phyloP scores from a whole-genome alignment of 148 eudicot genomes.

The Cornus florida region DNA sequence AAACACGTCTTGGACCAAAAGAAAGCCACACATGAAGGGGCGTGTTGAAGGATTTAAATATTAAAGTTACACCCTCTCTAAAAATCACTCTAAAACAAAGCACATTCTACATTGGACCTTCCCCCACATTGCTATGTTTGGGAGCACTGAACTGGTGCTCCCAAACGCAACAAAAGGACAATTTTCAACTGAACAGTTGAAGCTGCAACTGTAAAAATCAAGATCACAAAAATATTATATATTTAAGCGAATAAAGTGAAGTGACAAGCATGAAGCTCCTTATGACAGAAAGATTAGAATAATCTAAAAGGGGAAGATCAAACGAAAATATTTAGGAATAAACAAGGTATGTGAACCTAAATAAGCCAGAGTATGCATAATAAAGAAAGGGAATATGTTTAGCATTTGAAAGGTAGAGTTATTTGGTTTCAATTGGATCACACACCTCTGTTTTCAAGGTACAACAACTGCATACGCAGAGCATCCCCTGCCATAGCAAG shows the following conservation, averaged over 20 bases:
- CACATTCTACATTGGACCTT: neutral
- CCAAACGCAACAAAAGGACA: neutral
- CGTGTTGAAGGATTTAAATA: too few relatives aligned
- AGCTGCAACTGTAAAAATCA: too few relatives aligned
- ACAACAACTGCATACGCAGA: conserved; percentile 64
- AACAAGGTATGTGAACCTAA: neutral
- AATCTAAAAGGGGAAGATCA: neutral
- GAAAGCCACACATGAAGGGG: too few relatives aligned
- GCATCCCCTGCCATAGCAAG: conserved; percentile 86
- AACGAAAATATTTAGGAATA: neutral
- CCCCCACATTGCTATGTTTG: neutral
- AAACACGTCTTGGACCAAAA: too few relatives aligned
- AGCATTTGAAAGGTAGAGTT: neutral
- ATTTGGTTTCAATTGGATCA: neutral
- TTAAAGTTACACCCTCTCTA: too few relatives aligned
- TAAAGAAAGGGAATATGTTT: neutral
- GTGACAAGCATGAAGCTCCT: neutral
- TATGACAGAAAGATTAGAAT: neutral
- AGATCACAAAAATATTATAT: neutral
- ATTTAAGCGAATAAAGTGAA: neutral
- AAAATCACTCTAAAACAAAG: neutral
- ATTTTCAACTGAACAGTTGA: too few relatives aligned
- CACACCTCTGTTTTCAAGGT: conserved; percentile 92
- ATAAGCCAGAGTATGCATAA: neutral
- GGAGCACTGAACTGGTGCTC: too few relatives aligned